Evolutionary conservation across 148 eudicot genomes (phyloP).

Genomic region (Agrostemma githago): DNA sequence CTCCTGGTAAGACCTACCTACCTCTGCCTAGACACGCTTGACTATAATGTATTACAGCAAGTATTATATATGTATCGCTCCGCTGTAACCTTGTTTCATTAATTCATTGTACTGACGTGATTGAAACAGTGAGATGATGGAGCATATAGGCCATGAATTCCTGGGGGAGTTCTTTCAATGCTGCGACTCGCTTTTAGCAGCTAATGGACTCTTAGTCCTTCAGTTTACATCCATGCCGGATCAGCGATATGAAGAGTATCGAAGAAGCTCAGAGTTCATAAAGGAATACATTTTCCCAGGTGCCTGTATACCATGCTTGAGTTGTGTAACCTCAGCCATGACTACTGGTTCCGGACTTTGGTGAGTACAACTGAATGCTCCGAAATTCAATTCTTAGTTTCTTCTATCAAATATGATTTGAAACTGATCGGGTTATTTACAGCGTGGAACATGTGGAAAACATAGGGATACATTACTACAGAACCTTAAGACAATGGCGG

Average conservation of each 20-base stretch:
- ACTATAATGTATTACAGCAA: not conserved
- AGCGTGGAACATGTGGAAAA: conserved; percentile 79
- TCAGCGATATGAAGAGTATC: conserved; percentile 65
- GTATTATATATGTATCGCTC: too few species aligned
- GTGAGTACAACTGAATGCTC: conserved; percentile 30
- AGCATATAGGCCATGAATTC: conserved; percentile 79
- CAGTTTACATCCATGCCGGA: conserved; percentile 87
- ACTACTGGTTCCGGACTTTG: conserved; percentile 67
- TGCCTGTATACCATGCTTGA: conserved; percentile 67
- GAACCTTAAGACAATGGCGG: conserved; percentile 67
- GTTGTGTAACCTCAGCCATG: conserved; percentile 77
- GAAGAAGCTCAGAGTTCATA: conserved; percentile 68
- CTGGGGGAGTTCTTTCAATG: conserved; percentile 65
- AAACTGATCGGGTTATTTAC: conserved; percentile 14
- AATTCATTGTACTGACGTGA: not conserved
- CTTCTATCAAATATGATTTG: not conserved
- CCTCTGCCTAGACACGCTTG: not conserved
- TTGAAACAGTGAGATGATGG: conserved; percentile 74
- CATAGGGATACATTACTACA: conserved; percentile 69
- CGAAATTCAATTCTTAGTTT: not conserved
- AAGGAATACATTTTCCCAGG: conserved; percentile 90
- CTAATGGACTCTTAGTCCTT: conserved; percentile 66
- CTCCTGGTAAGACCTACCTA: conserved; percentile 50
- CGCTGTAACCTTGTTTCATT: not conserved
- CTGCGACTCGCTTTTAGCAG: conserved; percentile 64